Evolutionary conservation across 2,329 filamentous ascomycete species (phyloP), one percentile per base, ranked within the genome.

Genomic region (Beauveria varroae): DNA sequence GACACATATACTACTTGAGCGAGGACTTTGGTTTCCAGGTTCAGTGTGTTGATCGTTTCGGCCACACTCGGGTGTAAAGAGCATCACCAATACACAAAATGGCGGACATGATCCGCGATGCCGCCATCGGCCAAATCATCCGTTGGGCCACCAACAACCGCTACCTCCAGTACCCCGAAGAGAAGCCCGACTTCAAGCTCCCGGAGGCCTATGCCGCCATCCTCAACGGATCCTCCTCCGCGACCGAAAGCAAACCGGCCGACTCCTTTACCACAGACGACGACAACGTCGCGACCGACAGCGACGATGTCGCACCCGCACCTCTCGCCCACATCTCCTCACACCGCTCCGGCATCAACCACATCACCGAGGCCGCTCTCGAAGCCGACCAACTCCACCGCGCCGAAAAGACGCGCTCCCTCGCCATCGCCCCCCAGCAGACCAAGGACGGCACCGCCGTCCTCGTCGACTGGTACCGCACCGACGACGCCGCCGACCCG

Each of bases 151-250:
- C 83, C 3, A 71, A 72, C 37, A 84, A 84, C 67, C 76, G 72
- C 47, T 68, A 81, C 49, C 74, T 87, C 14, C 76, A 79, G 62
- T 87, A 86, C 63, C 83, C 84, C 18, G 85, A 87, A 73, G 85
- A 88, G 64, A 74, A 74, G 63, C 65, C 78, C 24, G 82, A 75
- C 65, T 88, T 86, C 65, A 67, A 78, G 62, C 73, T 81, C 5
- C 84, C 83, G 3, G 69, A 71, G 24, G 62, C 70, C 1, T 76
- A 75, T 73, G 61, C 72, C 37, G 65, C 67, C n/a, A 67, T 76
- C 44, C 52, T 76, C 34, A 69, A 75, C 65, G 68, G 71, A 59
- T 67, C 69, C 10, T 71, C 68, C 14, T 71, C 62, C 63, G 57
- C 26, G 20, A 64, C 43, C 51, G 30, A 7, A n/a, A n/a, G 5